Evolutionary conservation across 108 stramenopile species (phyloP).

Genomic region (Fragilariopsis cylindrus): DNA sequence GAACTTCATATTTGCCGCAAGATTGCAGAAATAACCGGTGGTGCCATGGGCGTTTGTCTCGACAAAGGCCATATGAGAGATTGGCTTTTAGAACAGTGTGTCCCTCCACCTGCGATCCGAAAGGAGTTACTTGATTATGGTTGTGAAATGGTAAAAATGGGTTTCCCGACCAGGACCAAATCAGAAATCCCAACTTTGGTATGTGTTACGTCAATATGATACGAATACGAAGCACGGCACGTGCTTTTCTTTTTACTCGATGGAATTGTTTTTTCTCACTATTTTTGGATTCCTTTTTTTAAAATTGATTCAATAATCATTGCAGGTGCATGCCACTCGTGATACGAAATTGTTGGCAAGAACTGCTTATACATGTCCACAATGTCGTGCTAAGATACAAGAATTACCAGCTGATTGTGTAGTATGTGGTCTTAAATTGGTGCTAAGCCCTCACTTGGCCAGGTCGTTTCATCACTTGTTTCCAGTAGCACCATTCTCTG

Average conservation of each 20-base stretch:
- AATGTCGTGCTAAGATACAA: constrained; percentile 72
- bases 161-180: constrained; percentile 71
- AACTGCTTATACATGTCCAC: constrained; percentile 80
- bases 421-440: constrained; percentile 88
- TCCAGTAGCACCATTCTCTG: constrained; percentile 83
- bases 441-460: constrained; percentile 84
- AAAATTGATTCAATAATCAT: neutral
- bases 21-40: constrained; percentile 76
- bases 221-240: neutral
- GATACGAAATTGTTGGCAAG: constrained; percentile 64
- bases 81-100: constrained; percentile 68
- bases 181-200: constrained; percentile 68
- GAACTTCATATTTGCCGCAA: constrained; percentile 83
- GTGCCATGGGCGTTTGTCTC: constrained; percentile 73
- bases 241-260: too few species aligned
- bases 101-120: constrained; percentile 63
- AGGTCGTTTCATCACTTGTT: constrained; percentile 93
- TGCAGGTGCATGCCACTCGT: constrained; percentile 57
- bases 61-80: constrained; percentile 75
- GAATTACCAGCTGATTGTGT: constrained; percentile 85
- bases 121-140: constrained; percentile 18
- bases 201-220: neutral
- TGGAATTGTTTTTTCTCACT: neutral
- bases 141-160: constrained; percentile 87
- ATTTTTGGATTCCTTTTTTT: neutral